phyloP scores from a whole-genome alignment of 2,329 filamentous ascomycete genomes.

The Cercospora sp. region DNA sequence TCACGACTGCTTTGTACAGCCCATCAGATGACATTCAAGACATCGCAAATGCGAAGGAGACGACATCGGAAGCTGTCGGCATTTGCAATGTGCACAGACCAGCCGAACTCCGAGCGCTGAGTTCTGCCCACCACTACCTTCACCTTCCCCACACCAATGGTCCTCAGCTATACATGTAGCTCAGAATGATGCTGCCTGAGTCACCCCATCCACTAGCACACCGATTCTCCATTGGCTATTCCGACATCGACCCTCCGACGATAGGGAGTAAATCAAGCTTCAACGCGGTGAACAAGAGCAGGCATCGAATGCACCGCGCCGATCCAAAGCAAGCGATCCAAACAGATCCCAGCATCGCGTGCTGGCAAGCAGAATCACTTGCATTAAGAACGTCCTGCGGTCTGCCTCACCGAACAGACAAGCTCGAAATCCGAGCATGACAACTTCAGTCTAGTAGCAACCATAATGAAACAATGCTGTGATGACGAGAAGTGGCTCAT shows the following conservation, averaged over 20 bases:
- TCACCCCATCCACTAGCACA: neutral
- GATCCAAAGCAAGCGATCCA: neutral
- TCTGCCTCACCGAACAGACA: neutral
- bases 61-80: neutral
- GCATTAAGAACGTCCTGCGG: neutral
- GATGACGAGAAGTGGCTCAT: neutral
- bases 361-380: neutral
- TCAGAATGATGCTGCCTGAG: constrained; percentile 10
- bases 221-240: neutral
- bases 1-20: neutral
- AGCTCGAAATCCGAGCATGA: neutral
- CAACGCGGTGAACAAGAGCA: neutral
- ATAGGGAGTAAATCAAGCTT: neutral
- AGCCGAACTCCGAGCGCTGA: neutral
- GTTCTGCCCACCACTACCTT: neutral
- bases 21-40: neutral
- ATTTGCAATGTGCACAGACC: neutral
- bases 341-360: neutral
- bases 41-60: neutral
- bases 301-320: neutral
- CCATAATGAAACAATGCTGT: neutral
- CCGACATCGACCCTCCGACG: neutral
- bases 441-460: neutral
- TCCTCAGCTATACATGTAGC: neutral
- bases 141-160: neutral